Base-by-base conservation (phyloP, 2,329 filamentous ascomycete species). In the Sordariomycetes sp. region DNA sequence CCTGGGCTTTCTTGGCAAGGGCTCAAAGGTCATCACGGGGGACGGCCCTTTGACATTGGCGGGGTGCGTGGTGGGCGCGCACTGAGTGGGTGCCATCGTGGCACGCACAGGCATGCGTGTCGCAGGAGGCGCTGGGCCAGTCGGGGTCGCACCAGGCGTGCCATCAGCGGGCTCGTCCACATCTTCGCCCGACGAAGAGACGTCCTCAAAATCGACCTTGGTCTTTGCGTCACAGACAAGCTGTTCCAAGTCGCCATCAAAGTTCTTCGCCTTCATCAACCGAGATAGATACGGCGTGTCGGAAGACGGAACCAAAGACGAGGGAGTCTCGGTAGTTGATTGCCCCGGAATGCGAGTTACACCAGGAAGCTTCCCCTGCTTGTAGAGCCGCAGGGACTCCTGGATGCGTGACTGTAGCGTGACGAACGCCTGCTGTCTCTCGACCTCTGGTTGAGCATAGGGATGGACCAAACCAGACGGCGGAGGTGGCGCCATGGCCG, bases 241-340 rank as follows among this genome's bases (percentile, higher is more conserved):
- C 57, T 81, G 76, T 59, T 73, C 68, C 56, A 89, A 70, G 64
- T 88, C 78, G 55, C 82, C 76, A 59, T 73, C 72, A 62, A 86
- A 79, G 36, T 85, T 84, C 65, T 76, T 79, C 61, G 72, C 77
- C 62, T 81, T 75, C 70, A 90, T 74, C 53, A 89, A 69, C 48
- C 77, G 77, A 34, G 86, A 88, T 22, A 91, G 74, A 68, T 87
- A 78, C 15, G 87, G 87, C 17, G 82, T 80, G 36, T 81, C 77
- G 7, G 77, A 67, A 12, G 82, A 81, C 55, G 76, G 76, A 57
- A 76, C 71, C 64, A 84, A 82, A 2, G 32, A 42, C 35, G 34
- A 20, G 15, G 54, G 50, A 36, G 54, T 20, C 25, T 15, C 25
- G 17, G 56, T 48, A n/a, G 57, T 58, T 52, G 56, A 57, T 59